These are phyloP conservation scores for Blyttiomyces sp. DNA, from an alignment of 371 early-diverging fungal genomes.

Conservation along the genomic window DNA sequence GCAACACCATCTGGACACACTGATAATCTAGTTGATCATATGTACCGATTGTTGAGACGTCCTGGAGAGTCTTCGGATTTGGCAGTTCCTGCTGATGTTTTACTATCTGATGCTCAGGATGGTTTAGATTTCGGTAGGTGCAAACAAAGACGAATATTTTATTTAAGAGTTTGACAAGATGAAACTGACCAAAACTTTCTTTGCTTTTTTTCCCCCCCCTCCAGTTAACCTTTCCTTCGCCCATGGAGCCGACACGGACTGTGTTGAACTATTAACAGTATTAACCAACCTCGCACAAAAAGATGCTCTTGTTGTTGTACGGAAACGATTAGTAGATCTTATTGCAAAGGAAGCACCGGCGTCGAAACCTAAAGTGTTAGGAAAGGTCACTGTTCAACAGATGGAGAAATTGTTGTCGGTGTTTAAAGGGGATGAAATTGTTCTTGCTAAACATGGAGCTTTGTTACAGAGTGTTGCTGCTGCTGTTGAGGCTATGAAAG, in stretches of 20 bases:
- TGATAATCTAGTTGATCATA: conserved; percentile 31
- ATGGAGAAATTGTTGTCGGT: conserved; percentile 20
- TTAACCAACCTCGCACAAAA: conserved; percentile 21
- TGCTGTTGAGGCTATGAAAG: conserved; percentile 5
- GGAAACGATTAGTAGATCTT: conserved; percentile 30
- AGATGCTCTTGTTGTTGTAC: conserved; percentile 25
- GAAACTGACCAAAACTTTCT: background rate
- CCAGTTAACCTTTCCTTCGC: conserved; percentile 10
- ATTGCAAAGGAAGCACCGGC: conserved; percentile 14
- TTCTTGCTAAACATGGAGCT: conserved; percentile 10
- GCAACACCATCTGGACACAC: conserved; percentile 21
- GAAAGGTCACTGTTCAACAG: conserved; percentile 24
- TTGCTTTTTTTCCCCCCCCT: background rate
- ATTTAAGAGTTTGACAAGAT: background rate
- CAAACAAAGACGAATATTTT: too few relatives aligned
- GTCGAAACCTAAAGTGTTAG: conserved; percentile 13
- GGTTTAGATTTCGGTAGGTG: background rate
- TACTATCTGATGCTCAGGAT: background rate
- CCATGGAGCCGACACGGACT: conserved; percentile 23
- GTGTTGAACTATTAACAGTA: conserved; percentile 23
- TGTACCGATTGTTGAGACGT: conserved; percentile 1
- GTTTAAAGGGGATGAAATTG: conserved; percentile 16
- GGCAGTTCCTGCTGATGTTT: background rate
- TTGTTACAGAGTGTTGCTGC: conserved; percentile 13
- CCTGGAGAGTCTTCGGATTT: background rate